Percentiles rank a stretch among this genome's conserved stretches.
Conservation (phyloP, 2,329 filamentous ascomycete genomes). For the Paecilomyces sp. region DNA sequence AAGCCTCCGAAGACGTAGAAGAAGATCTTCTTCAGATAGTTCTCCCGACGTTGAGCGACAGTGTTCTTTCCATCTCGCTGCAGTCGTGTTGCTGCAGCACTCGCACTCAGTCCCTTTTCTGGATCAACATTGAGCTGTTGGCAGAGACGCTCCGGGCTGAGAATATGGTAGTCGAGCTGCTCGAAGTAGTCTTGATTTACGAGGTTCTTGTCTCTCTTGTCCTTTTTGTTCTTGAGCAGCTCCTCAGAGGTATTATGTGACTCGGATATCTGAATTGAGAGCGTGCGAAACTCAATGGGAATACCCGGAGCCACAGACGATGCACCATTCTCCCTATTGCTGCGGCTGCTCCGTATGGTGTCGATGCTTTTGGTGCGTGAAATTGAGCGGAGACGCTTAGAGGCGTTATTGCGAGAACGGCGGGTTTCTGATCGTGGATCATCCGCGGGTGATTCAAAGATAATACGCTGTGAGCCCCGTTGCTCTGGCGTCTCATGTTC, state of each 20-base stretch:
- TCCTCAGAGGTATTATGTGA: conserved; percentile 26
- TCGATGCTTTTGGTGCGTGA: conserved; percentile 9
- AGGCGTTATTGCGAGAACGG: background rate
- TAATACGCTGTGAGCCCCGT: background rate
- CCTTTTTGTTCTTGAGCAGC: conserved; percentile 8
- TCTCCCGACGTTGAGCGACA: conserved; percentile 59
- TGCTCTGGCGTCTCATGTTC: background rate
- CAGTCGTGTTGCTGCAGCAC: conserved; percentile 50
- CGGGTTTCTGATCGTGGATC: background rate
- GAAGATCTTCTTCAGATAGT: conserved; percentile 51
- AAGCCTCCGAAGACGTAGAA: conserved; percentile 75
- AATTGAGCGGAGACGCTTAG: background rate
- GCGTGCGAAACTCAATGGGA: conserved; percentile 30
- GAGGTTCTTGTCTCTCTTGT: conserved; percentile 15
- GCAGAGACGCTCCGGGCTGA: conserved; percentile 50
- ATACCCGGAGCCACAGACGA: conserved; percentile 13
- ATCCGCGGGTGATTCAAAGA: background rate
- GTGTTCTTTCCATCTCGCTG: conserved; percentile 61
- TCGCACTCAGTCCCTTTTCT: conserved; percentile 51
- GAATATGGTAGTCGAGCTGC: conserved; percentile 60
- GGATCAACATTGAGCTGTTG: conserved; percentile 54
- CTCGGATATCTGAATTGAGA: conserved; percentile 32
- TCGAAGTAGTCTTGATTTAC: conserved; percentile 47
- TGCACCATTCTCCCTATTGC: background rate
- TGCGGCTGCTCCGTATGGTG: conserved; percentile 6